Evolutionary conservation across 352 stramenopile genomes (phyloP).

Genomic region (Pythium sukuiense): DNA sequence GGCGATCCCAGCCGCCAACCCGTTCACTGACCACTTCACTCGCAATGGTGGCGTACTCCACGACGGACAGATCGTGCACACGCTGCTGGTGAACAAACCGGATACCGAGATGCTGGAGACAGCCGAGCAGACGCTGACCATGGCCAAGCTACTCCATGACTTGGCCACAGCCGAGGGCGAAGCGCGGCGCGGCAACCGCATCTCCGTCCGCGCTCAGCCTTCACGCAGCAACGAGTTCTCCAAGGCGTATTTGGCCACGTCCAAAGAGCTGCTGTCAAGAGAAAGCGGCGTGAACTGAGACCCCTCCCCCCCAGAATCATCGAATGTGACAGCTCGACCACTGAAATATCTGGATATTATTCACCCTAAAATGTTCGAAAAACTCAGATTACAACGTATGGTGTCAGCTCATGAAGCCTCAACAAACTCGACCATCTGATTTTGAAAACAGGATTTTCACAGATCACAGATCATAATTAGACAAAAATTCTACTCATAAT

Average conservation of each 20-base stretch:
- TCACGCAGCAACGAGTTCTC: constrained; percentile 65
- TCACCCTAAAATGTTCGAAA: constrained; percentile 19
- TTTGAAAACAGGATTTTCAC: neutral
- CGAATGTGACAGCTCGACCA: constrained; percentile 5
- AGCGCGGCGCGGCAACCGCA: constrained; percentile 53
- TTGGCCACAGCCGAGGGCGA: constrained; percentile 68
- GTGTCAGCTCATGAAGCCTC: neutral
- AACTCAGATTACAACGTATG: constrained; percentile 22
- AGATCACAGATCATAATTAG: neutral
- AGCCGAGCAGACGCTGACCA: constrained; percentile 69
- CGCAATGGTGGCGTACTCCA: constrained; percentile 54
- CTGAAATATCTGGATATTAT: constrained; percentile 21
- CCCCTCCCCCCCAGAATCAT: too few species aligned
- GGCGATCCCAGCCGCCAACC: constrained; percentile 30
- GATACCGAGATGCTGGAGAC: constrained; percentile 54
- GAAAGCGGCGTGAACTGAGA: constrained; percentile 40
- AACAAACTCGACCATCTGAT: neutral
- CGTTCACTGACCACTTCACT: constrained; percentile 55
- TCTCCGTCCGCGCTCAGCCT: constrained; percentile 53
- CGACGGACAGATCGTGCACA: constrained; percentile 34
- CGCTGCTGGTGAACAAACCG: constrained; percentile 35
- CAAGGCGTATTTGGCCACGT: constrained; percentile 61
- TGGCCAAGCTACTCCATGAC: constrained; percentile 77
- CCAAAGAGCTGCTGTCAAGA: constrained; percentile 69
- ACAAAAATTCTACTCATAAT: constrained; percentile 6